phyloP scores from a whole-genome alignment of 371 early-diverging fungal species.

The Syncephalastrum monosporum region DNA sequence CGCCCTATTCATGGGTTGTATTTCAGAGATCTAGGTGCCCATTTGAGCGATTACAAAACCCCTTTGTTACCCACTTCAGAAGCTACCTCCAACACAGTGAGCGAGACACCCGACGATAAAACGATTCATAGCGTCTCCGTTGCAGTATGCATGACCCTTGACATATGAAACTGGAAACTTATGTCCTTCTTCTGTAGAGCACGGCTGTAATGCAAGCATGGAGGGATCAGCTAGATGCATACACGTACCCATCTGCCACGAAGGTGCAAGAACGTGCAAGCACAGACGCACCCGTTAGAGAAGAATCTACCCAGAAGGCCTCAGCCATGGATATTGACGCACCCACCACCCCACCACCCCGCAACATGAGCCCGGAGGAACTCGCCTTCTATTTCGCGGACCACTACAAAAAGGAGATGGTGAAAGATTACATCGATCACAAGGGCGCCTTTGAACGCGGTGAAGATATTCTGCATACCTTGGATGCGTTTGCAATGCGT shows the following conservation, averaged over 20 bases:
- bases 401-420: not conserved
- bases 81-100: no score
- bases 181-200: no score
- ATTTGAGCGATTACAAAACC: no score
- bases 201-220: not conserved
- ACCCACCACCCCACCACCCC: not conserved
- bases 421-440: constrained; percentile 15
- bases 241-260: no score
- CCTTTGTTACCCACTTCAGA: no score
- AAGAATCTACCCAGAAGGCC: not conserved
- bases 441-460: constrained; percentile 13
- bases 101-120: no score
- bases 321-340: constrained; percentile 1
- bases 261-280: not conserved
- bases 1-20: no score
- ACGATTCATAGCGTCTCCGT: no score
- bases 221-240: not conserved
- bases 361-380: not conserved
- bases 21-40: no score
- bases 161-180: no score
- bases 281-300: not conserved
- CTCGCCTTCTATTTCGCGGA: constrained; percentile 5
- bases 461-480: constrained; percentile 11
- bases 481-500: constrained; percentile 3
- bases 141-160: no score